Evolutionary conservation across 768 basidiomycete species (phyloP).

Genomic region (Trametes gibbosa): DNA sequence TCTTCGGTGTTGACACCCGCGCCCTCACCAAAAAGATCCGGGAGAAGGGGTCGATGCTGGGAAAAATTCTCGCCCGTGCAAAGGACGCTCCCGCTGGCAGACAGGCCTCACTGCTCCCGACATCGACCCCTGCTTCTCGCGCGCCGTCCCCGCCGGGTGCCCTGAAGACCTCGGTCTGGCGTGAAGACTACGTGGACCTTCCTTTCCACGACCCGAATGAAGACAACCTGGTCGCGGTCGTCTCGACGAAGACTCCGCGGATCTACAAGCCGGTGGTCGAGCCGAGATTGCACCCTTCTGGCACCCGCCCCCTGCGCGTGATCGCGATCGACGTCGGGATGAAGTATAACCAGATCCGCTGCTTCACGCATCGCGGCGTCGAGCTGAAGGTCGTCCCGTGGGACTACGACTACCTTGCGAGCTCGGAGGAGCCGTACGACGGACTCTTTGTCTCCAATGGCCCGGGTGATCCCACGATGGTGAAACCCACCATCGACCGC

Average conservation of each 20-base stretch:
- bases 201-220: slow-evolving; percentile 88
- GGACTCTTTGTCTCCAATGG: slow-evolving; percentile 98
- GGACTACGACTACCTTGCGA: slow-evolving; percentile 83
- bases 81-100: slow-evolving; percentile 42
- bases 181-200: slow-evolving; percentile 77
- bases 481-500: slow-evolving; percentile 65
- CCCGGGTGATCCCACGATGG: slow-evolving; percentile 92
- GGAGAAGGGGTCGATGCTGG: slow-evolving; percentile 92
- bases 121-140: slow-evolving; percentile 43
- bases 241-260: slow-evolving; percentile 70
- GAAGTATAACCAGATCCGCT: slow-evolving; percentile 99
- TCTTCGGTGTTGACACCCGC: slow-evolving; percentile 95
- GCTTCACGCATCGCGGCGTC: slow-evolving; percentile 88
- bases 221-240: slow-evolving; percentile 86
- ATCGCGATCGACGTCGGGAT: slow-evolving; percentile 97
- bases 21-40: slow-evolving; percentile 95
- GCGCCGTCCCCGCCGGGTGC: slow-evolving; percentile 52
- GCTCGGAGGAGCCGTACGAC: slow-evolving; percentile 81
- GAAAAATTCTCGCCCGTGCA: slow-evolving; percentile 71
- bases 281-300: slow-evolving; percentile 71
- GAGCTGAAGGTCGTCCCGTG: slow-evolving; percentile 98
- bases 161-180: slow-evolving; percentile 53
- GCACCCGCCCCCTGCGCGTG: slow-evolving; percentile 70
- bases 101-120: slow-evolving; percentile 32
- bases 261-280: slow-evolving; percentile 59